phyloP scores from a whole-genome alignment of 208 protist genomes.

The Perkinsela sp. region DNA sequence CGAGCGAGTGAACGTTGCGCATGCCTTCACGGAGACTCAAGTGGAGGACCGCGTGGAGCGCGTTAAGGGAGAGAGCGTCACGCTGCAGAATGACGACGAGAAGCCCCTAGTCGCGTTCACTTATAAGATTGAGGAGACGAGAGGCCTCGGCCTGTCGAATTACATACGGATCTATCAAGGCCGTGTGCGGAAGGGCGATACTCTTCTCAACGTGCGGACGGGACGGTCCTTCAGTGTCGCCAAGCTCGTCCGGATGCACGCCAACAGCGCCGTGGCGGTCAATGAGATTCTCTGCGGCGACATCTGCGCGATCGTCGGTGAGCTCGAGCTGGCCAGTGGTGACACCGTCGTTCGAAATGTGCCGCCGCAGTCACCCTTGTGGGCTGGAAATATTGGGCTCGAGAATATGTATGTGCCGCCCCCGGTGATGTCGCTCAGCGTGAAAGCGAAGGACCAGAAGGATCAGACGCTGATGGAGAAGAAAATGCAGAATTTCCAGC shows the following conservation, averaged over 20 bases:
- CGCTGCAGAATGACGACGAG: slow-evolving; percentile 46
- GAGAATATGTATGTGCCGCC: slow-evolving; percentile 90
- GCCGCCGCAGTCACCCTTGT: slow-evolving; percentile 18
- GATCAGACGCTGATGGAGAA: slow-evolving; percentile 58
- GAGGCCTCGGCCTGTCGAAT: slow-evolving; percentile 81
- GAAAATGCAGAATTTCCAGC: slow-evolving; percentile 59
- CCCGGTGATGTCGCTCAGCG: slow-evolving; percentile 81
- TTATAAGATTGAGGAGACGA: slow-evolving; percentile 93
- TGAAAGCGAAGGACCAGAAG: slow-evolving; percentile 60
- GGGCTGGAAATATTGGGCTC: slow-evolving; percentile 9
- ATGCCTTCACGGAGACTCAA: slow-evolving; percentile 23
- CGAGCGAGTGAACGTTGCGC: slow-evolving; percentile 50
- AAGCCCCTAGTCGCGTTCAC: slow-evolving; percentile 76
- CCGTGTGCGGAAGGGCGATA: slow-evolving; percentile 61
- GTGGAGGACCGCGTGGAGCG: slow-evolving; percentile 40
- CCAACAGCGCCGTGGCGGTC: slow-evolving; percentile 76
- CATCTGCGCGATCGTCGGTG: slow-evolving; percentile 92
- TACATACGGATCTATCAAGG: slow-evolving; percentile 95
- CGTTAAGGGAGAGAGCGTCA: slow-evolving; percentile 32
- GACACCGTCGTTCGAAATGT: slow-evolving; percentile 67
- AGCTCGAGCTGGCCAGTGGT: slow-evolving; percentile 83
- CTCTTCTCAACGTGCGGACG: slow-evolving; percentile 37
- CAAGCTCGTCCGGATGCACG: slow-evolving; percentile 90
- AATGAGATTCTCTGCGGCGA: slow-evolving; percentile 75
- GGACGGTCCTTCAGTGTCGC: slow-evolving; percentile 65